Conservation (phyloP, 202 grass and related monocot genomes). For the Eragrostis tef region DNA sequence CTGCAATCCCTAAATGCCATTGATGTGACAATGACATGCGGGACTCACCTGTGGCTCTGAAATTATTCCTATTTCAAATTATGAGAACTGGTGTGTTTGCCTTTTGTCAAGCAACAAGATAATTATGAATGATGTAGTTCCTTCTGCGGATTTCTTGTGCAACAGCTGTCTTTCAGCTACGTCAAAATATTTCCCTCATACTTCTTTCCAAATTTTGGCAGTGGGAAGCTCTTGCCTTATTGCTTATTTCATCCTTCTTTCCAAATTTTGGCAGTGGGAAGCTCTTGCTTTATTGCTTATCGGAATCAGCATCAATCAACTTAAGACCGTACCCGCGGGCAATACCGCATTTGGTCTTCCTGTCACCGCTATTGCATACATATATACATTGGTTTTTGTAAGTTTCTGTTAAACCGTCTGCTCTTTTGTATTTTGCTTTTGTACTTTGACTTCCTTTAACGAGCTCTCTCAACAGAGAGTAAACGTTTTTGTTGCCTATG, state of each 20-base stretch:
- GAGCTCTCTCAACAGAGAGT: neutral
- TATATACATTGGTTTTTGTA: conserved; percentile 97
- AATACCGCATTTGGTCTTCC: conserved; percentile 71
- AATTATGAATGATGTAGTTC: neutral
- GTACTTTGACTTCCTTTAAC: neutral
- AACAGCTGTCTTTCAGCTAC: conserved; percentile 16
- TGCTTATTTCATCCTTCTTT: conserved; percentile 60
- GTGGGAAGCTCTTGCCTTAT: conserved; percentile 98
- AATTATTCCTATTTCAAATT: conserved; percentile 8
- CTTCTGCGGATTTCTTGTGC: conserved; percentile 6
- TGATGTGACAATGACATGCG: neutral
- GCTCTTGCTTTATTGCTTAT: conserved; percentile 96
- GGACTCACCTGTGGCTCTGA: neutral
- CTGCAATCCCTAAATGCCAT: neutral
- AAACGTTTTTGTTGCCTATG: conserved; percentile 11
- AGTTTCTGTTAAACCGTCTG: conserved; percentile 45
- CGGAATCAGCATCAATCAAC: conserved; percentile 96
- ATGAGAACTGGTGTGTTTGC: neutral
- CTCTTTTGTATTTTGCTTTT: neutral
- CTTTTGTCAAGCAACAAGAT: conserved; percentile 10
- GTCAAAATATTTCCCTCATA: conserved; percentile 5
- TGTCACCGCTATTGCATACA: conserved; percentile 79
- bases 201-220: conserved; percentile 51
- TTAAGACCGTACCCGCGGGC: conserved; percentile 67
- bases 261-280: conserved; percentile 80